These are phyloP conservation scores for Holtermanniella nyarrowii DNA, from an alignment of 768 basidiomycete species.

Conservation along the genomic window DNA sequence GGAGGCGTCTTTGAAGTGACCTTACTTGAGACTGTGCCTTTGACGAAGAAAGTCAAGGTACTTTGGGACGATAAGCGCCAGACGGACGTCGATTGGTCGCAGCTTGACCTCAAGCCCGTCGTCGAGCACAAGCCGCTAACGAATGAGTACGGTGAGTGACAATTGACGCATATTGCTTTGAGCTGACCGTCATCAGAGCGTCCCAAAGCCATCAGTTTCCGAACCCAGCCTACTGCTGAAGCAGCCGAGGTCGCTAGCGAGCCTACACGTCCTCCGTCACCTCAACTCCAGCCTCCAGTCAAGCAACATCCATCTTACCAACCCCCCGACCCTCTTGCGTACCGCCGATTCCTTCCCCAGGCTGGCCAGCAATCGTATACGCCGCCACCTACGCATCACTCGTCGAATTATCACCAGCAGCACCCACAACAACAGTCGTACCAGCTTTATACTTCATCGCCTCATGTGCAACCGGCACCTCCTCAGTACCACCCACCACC, in stretches of 20 bases:
- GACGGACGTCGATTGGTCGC: neutral
- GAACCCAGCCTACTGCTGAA: neutral
- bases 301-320: too few species aligned
- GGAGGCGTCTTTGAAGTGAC: slow-evolving; percentile 80
- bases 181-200: neutral
- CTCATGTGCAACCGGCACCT: too few species aligned
- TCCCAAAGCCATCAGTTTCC: neutral
- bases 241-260: neutral
- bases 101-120: neutral
- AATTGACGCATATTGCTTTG: neutral
- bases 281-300: too few species aligned
- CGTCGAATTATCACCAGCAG: too few species aligned
- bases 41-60: slow-evolving; percentile 62
- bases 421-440: too few species aligned
- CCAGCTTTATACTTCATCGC: too few species aligned
- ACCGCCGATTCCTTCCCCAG: too few species aligned
- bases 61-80: slow-evolving; percentile 48
- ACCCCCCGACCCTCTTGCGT: too few species aligned
- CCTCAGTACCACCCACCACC: too few species aligned
- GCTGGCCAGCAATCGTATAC: too few species aligned
- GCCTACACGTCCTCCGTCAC: too few species aligned
- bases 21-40: slow-evolving; percentile 60
- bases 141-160: neutral
- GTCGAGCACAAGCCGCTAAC: neutral
- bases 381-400: too few species aligned